phyloP scores from a whole-genome alignment of 805 yeast species.

The Tetrapisispora pingtungensis region DNA sequence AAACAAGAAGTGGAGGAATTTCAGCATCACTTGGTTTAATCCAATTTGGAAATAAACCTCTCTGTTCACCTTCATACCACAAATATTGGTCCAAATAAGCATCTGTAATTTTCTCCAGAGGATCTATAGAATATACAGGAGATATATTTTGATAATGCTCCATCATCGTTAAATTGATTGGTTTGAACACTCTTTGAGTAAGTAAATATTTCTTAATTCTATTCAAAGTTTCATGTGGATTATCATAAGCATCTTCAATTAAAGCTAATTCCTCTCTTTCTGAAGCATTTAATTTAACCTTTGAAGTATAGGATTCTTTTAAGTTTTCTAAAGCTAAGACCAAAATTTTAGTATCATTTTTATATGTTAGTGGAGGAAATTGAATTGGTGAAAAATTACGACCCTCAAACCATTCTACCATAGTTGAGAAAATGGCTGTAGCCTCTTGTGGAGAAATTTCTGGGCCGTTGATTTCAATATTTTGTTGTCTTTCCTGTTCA shows the following conservation, averaged over 20 bases:
- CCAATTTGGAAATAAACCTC: conserved; percentile 90
- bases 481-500: conserved; percentile 82
- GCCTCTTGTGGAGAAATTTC: conserved; percentile 81
- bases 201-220: conserved; percentile 72
- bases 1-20: conserved; percentile 81
- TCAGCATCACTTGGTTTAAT: conserved; percentile 90
- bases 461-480: conserved; percentile 78
- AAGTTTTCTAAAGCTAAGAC: conserved; percentile 82
- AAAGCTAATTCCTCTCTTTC: conserved; percentile 89
- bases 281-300: conserved; percentile 68
- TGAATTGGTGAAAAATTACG: conserved; percentile 80
- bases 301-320: conserved; percentile 68
- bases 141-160: conserved; percentile 76
- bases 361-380: conserved; percentile 85
- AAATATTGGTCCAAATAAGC: conserved; percentile 91
- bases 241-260: conserved; percentile 93
- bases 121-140: conserved; percentile 84
- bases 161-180: conserved; percentile 78
- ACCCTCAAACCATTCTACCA: conserved; percentile 87
- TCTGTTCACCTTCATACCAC: conserved; percentile 89
- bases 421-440: conserved; percentile 69
- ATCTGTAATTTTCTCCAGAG: conserved; percentile 90
- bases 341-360: conserved; percentile 84
- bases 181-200: conserved; percentile 88
- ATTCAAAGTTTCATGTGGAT: conserved; percentile 86